Base-by-base conservation (phyloP, 2,329 filamentous ascomycete species). In the Aureobasidium mangrovei region DNA sequence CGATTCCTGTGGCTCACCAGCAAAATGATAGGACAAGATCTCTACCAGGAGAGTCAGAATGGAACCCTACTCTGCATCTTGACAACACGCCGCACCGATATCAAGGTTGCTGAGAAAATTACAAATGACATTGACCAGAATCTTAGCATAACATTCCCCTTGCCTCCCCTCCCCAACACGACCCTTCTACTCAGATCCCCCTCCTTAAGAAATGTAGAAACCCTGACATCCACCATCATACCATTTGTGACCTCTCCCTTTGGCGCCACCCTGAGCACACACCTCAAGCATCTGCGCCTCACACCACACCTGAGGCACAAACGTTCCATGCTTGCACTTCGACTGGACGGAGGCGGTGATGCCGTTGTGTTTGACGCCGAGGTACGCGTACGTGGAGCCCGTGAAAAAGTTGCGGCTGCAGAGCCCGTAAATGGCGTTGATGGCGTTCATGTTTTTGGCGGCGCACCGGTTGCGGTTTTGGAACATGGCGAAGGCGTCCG, bases 281-380 rank as follows among this genome's bases (percentile, higher is more conserved):
- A 28, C 24, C 38, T 51, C 47, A 18, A 35, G 42, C 38, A 51
- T 42, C 47, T 51, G 47, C 26, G 9, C n/a, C 47, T 51, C 29
- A 18, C 47, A 51, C 47, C 47, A 51, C 6, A 12, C 38, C 29
- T 33, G 9, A 3, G 47, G 47, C 5, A 51, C 38, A 51, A 42
- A 51, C 8, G 38, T 42, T 5, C 29, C 47, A 9, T 4, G 35
- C 6, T 6, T 6, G 4, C 47, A 51, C 4, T 5, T 40, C 8
- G 38, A 36, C 9, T 38, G 28, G 2, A 51, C 29, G 5, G 18
- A 26, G 4, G 42, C 10, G 12, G 10, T 18, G 7, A 24, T 35
- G 4, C 35, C 27, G 9, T 6, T 18, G 4, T 7, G 4, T 10
- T 7, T 7, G 7, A 7, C 10, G 4, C 46, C 46, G 8, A 24